Conservation (phyloP, 2,329 filamentous ascomycete genomes). For the Teratosphaeriaceae sp. region DNA sequence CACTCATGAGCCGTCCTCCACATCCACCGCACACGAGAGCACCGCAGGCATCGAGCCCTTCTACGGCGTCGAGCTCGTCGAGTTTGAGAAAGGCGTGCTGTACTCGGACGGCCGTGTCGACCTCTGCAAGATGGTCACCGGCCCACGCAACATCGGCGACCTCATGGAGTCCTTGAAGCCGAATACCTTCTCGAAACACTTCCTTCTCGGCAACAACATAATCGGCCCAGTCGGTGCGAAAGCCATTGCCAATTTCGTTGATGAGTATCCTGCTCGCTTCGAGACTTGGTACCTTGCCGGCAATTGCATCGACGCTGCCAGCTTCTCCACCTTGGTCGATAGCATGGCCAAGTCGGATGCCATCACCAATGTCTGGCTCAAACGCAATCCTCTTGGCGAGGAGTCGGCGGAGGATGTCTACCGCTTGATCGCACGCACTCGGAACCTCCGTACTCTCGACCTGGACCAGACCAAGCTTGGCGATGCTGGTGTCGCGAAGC, state of each 20-base stretch:
- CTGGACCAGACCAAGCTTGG: constrained; percentile 49
- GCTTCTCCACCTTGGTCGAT: constrained; percentile 39
- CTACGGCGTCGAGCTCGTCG: constrained; percentile 29
- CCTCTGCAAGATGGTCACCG: constrained; percentile 51
- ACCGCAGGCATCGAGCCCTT: constrained; percentile 27
- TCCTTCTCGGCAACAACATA: constrained; percentile 50
- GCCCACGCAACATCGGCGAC: constrained; percentile 44
- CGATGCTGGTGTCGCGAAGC: constrained; percentile 38
- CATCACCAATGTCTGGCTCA: constrained; percentile 49
- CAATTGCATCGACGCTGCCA: constrained; percentile 44
- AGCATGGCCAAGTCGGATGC: constrained; percentile 39
- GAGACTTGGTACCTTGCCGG: constrained; percentile 52
- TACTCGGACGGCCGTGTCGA: constrained; percentile 50
- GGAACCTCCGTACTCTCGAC: constrained; percentile 44
- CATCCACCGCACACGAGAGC: constrained; percentile 9
- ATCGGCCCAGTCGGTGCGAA: constrained; percentile 45
- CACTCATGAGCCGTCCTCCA: constrained; percentile 17
- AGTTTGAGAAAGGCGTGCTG: constrained; percentile 37
- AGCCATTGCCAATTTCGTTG: constrained; percentile 42
- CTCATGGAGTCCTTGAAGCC: constrained; percentile 44
- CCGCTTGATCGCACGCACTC: constrained; percentile 38
- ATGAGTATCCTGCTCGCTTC: constrained; percentile 41
- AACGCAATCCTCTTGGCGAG: constrained; percentile 44
- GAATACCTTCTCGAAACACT: constrained; percentile 45
- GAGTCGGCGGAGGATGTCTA: constrained; percentile 34